phyloP scores from a whole-genome alignment of 352 stramenopile species.

The Globisporangium nunn region DNA sequence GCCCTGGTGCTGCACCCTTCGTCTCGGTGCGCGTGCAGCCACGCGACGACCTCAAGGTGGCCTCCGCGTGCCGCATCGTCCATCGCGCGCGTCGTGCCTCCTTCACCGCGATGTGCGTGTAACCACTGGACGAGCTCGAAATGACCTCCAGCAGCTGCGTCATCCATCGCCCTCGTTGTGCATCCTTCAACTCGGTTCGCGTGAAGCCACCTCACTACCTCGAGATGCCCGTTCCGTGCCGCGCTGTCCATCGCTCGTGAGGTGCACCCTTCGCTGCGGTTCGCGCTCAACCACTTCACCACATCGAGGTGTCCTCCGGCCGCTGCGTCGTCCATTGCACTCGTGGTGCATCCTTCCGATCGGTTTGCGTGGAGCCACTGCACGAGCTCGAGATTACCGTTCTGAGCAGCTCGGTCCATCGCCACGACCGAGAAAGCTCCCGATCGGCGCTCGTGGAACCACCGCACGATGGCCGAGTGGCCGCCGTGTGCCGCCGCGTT shows the following conservation, averaged over 20 bases:
- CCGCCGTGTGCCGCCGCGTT: not conserved
- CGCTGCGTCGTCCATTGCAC: not conserved
- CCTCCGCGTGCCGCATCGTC: not conserved
- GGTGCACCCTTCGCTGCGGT: not conserved
- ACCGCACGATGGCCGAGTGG: not conserved
- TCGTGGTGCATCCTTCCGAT: not conserved
- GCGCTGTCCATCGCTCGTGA: not conserved
- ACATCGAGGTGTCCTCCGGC: not conserved
- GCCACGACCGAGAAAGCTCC: not conserved
- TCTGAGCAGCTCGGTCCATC: not conserved
- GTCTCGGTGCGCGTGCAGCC: not conserved
- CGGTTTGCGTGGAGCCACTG: constrained; percentile 1
- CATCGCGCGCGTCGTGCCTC: not conserved
- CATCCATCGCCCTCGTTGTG: not conserved
- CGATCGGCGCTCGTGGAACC: constrained; percentile 9
- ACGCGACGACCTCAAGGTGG: not conserved
- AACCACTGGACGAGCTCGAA: not conserved
- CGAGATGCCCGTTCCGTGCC: not conserved
- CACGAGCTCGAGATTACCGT: not conserved
- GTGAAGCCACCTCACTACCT: not conserved
- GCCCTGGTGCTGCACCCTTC: not conserved
- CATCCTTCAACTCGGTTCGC: not conserved
- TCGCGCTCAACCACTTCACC: not conserved
- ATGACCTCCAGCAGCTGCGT: not conserved
- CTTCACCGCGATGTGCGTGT: not conserved